Evolutionary conservation across 768 basidiomycete species (phyloP).

Genomic region (Xerocomus brunneocitrinus): DNA sequence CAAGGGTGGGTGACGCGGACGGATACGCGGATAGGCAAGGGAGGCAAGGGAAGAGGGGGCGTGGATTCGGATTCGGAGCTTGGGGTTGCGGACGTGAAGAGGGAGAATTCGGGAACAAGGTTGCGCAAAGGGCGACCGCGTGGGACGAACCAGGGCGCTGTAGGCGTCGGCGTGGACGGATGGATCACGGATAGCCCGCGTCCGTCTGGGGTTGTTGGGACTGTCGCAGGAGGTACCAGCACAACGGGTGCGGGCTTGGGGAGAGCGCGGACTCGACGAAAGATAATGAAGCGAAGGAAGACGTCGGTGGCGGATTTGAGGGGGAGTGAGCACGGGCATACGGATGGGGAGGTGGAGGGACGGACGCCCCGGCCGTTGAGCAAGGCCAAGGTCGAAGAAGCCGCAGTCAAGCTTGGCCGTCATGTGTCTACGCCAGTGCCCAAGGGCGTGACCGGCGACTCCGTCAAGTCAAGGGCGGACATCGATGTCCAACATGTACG

Average conservation of each 20-base stretch:
- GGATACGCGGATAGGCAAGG: slow-evolving; percentile 16
- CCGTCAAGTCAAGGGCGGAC: background rate
- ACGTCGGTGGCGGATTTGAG: slow-evolving; percentile 24
- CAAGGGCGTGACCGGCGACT: background rate
- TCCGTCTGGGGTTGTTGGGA: background rate
- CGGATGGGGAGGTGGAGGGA: slow-evolving; percentile 22
- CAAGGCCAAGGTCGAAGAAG: background rate
- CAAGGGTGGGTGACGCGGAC: slow-evolving; percentile 29
- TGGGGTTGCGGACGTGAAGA: background rate
- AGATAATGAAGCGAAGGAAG: slow-evolving; percentile 12
- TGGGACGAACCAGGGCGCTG: background rate
- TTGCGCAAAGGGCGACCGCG: slow-evolving; percentile 18
- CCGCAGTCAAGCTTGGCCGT: background rate
- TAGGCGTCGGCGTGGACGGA: background rate
- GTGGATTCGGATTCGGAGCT: slow-evolving; percentile 19
- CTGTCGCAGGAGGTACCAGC: background rate
- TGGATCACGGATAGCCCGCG: background rate
- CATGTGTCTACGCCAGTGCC: background rate
- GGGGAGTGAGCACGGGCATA: slow-evolving; percentile 25
- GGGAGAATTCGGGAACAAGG: background rate
- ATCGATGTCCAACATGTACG: background rate
- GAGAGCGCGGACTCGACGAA: slow-evolving; percentile 1
- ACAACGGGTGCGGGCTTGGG: background rate
- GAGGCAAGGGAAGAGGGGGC: background rate
- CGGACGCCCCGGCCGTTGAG: background rate